phyloP scores from a whole-genome alignment of 345 rosid species.

The Populus simonii region DNA sequence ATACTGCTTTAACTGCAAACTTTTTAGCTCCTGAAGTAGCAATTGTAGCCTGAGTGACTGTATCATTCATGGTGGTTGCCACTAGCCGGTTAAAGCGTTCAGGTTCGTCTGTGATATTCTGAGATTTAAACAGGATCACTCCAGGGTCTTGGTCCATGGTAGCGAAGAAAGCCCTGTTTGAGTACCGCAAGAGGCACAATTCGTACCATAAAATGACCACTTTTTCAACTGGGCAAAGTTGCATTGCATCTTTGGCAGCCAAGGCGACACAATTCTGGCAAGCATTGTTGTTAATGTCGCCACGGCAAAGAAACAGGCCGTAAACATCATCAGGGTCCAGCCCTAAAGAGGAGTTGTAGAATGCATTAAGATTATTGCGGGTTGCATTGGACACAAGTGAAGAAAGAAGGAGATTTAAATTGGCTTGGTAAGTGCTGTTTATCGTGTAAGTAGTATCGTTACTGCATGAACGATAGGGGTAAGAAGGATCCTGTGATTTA shows the following conservation, averaged over 20 bases:
- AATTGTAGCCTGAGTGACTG: slow-evolving; percentile 10
- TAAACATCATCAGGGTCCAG: background rate
- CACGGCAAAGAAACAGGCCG: slow-evolving; percentile 23
- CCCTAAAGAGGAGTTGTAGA: slow-evolving; percentile 4
- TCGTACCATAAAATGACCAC: slow-evolving; percentile 40
- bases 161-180: slow-evolving; percentile 37
- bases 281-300: background rate
- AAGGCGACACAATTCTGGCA: slow-evolving; percentile 35
- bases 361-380: background rate
- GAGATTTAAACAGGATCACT: background rate
- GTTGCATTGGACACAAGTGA: slow-evolving; percentile 6
- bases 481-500: slow-evolving; percentile 1
- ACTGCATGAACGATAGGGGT: background rate
- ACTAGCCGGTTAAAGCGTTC: slow-evolving; percentile 13
- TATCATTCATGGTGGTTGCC: background rate
- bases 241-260: slow-evolving; percentile 15
- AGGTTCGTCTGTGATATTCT: slow-evolving; percentile 8
- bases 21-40: slow-evolving; percentile 24
- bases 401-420: slow-evolving; percentile 6
- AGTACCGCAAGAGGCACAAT: slow-evolving; percentile 44
- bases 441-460: background rate
- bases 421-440: slow-evolving; percentile 11
- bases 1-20: slow-evolving; percentile 22
- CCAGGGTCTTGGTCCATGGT: background rate
- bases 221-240: slow-evolving; percentile 30